phyloP scores from a whole-genome alignment of 768 basidiomycete species.

The Naganishia vaughanmartiniae region DNA sequence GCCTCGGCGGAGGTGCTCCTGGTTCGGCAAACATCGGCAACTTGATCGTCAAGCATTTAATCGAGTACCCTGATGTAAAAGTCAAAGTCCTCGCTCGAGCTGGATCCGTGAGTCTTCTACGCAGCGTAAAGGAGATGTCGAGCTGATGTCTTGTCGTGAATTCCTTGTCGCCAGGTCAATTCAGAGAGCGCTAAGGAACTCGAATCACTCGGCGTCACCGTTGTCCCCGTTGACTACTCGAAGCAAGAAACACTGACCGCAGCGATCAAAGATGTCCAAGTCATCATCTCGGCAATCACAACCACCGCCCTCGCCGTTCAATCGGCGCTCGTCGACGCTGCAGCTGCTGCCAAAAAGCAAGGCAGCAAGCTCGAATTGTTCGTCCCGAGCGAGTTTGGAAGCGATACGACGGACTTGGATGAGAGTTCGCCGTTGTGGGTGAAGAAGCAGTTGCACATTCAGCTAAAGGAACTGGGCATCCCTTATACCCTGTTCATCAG shows the following conservation, averaged over 20 bases:
- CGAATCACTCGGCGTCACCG: conserved; percentile 15
- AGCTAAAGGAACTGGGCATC: conserved; percentile 19
- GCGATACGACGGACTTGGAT: conserved; percentile 16
- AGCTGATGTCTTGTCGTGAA: too few relatives aligned
- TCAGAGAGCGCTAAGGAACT: conserved; percentile 22
- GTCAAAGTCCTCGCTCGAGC: conserved; percentile 26
- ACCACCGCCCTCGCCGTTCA: conserved; percentile 13
- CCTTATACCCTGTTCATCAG: conserved; percentile 26
- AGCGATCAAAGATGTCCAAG: conserved; percentile 8
- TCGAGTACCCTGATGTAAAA: conserved; percentile 16
- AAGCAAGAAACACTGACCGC: background rate
- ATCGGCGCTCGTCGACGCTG: conserved; percentile 2
- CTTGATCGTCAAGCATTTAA: conserved; percentile 21
- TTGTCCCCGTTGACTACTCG: conserved; percentile 22
- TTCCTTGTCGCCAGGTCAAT: background rate
- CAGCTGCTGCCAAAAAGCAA: background rate
- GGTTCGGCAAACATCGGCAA: conserved; percentile 27
- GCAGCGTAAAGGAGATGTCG: too few relatives aligned
- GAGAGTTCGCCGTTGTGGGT: conserved; percentile 6
- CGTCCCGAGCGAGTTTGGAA: conserved; percentile 32
- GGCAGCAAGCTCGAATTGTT: conserved; percentile 22
- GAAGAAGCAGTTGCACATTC: conserved; percentile 4
- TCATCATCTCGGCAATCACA: conserved; percentile 28
- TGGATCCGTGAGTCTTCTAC: conserved; percentile 16
- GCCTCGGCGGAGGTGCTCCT: conserved; percentile 15